phyloP scores from a whole-genome alignment of 192 early-diverging fungal genomes.

The Thoreauomyces humboldtii region DNA sequence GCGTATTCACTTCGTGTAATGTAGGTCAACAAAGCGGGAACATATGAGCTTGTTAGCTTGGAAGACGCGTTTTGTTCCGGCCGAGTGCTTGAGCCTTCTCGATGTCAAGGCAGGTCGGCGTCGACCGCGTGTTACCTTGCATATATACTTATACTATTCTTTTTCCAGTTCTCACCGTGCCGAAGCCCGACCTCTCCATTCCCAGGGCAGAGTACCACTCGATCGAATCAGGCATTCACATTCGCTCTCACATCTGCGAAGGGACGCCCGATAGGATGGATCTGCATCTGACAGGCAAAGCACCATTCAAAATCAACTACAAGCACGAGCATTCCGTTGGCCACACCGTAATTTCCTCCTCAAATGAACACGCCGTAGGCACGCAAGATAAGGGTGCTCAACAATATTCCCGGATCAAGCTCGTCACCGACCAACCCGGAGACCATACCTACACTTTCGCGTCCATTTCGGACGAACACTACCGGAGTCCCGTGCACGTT shows the following conservation, averaged over 20 bases:
- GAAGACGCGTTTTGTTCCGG: slow-evolving; percentile 41
- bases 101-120: too few relatives aligned
- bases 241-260: slow-evolving; percentile 32
- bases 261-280: slow-evolving; percentile 27
- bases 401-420: slow-evolving; percentile 22
- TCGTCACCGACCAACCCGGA: slow-evolving; percentile 38
- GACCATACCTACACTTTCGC: slow-evolving; percentile 37
- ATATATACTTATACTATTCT: too few relatives aligned
- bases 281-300: slow-evolving; percentile 35
- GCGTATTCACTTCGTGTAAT: too few relatives aligned
- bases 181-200: slow-evolving; percentile 32
- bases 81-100: slow-evolving; percentile 6
- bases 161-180: slow-evolving; percentile 36
- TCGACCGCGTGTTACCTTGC: too few relatives aligned
- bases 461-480: slow-evolving; percentile 44
- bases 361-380: not conserved
- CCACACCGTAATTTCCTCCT: not conserved
- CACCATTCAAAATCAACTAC: slow-evolving; percentile 40
- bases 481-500: slow-evolving; percentile 22
- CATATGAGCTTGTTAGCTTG: slow-evolving; percentile 33
- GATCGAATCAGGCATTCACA: not conserved
- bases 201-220: slow-evolving; percentile 30
- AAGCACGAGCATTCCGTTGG: slow-evolving; percentile 6
- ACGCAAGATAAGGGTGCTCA: slow-evolving; percentile 24
- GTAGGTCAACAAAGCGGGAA: slow-evolving; percentile 30